Conservation (phyloP, 2,329 filamentous ascomycete species). For the Stachybotrys elegans region DNA sequence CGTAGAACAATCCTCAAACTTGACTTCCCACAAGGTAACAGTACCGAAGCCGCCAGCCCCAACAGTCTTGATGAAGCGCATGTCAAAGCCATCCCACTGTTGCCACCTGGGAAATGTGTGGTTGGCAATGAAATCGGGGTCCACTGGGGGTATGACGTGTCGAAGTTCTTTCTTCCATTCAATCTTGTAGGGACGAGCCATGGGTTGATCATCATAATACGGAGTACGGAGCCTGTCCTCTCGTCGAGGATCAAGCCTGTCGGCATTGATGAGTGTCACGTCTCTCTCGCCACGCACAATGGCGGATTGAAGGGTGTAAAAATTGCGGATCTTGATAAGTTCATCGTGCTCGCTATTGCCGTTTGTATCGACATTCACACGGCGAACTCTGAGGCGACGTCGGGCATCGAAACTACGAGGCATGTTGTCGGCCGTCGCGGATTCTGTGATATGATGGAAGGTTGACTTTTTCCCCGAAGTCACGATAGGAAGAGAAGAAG, state of each 20-base stretch:
- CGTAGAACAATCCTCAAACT: constrained; percentile 6
- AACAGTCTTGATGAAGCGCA: constrained; percentile 3
- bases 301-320: constrained; percentile 4
- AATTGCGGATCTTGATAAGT: constrained; percentile 6
- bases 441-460: too few relatives aligned
- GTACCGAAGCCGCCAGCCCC: constrained; percentile 10
- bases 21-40: constrained; percentile 10
- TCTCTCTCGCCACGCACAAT: constrained; percentile 8
- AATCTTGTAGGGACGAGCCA: not conserved
- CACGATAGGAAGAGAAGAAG: too few relatives aligned
- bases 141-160: too few relatives aligned
- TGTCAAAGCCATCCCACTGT: constrained; percentile 9
- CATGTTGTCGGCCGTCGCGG: too few relatives aligned
- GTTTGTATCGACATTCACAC: too few relatives aligned
- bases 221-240: not conserved
- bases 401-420: too few relatives aligned
- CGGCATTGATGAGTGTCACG: constrained; percentile 7
- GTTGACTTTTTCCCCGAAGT: too few relatives aligned
- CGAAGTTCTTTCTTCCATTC: not conserved
- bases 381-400: too few relatives aligned
- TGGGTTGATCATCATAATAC: not conserved
- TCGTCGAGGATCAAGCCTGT: not conserved
- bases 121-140: too few relatives aligned
- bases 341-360: too few relatives aligned
- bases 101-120: not conserved